phyloP scores from a whole-genome alignment of 768 basidiomycete species.

The Trametopsis cervina region DNA sequence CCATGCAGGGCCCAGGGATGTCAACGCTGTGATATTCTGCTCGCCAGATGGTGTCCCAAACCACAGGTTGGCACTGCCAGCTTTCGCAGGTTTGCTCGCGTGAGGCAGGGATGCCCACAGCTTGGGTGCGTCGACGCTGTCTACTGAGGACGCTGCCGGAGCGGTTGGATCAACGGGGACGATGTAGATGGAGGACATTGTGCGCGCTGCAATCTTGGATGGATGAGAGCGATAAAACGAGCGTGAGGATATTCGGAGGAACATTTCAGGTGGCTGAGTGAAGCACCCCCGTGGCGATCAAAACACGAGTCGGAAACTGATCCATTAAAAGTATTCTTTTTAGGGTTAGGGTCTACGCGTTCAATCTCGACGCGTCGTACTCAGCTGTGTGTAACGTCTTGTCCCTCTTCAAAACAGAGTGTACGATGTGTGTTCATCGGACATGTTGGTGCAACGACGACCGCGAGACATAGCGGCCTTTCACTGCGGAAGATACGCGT shows the following conservation, averaged over 20 bases:
- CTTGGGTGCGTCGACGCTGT: constrained; percentile 1
- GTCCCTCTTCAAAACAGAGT: no score
- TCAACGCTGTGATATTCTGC: constrained; percentile 18
- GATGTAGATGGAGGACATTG: constrained; percentile 4
- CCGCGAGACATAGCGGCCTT: no score
- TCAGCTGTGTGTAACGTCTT: no score
- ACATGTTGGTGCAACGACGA: no score
- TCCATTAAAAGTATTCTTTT: no score
- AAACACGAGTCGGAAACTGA: no score
- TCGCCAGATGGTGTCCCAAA: constrained; percentile 30
- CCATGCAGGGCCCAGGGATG: constrained; percentile 18
- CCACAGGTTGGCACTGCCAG: constrained; percentile 59
- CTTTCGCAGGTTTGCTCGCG: constrained; percentile 39
- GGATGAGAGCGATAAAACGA: not conserved
- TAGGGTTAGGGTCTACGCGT: no score
- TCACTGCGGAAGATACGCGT: no score
- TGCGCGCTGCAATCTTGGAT: not conserved
- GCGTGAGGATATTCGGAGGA: not conserved
- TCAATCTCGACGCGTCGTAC: no score
- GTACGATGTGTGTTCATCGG: no score
- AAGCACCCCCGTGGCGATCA: no score
- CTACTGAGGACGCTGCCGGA: not conserved
- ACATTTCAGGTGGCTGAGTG: no score
- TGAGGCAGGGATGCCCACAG: constrained; percentile 31
- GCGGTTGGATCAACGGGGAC: constrained; percentile 2